These are phyloP conservation scores for Atkinsonella texensis DNA, from an alignment of 2,329 filamentous ascomycete species.

Conservation along the genomic window DNA sequence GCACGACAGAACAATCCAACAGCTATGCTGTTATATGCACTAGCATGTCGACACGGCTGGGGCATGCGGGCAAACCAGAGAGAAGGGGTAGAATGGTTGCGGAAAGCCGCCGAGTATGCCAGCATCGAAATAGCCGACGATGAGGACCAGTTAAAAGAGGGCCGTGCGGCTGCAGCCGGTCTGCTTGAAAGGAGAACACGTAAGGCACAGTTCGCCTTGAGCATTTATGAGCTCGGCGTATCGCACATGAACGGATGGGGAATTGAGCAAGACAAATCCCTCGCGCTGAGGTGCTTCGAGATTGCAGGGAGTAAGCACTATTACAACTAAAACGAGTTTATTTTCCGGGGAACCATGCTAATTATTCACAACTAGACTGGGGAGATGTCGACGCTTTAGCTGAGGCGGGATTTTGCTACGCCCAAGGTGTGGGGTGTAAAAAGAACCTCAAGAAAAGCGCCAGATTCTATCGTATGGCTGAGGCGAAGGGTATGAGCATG, in stretches of 20 bases:
- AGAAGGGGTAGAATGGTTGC: slow-evolving; percentile 85
- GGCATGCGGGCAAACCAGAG: slow-evolving; percentile 86
- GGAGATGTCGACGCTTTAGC: slow-evolving; percentile 89
- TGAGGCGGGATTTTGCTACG: slow-evolving; percentile 93
- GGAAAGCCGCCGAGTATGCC: slow-evolving; percentile 78
- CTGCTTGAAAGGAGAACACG: slow-evolving; percentile 64
- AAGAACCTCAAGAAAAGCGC: slow-evolving; percentile 94
- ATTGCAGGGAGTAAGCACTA: slow-evolving; percentile 66
- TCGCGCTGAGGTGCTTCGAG: slow-evolving; percentile 88
- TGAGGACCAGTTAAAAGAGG: slow-evolving; percentile 52
- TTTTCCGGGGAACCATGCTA: too few relatives aligned
- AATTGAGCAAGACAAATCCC: slow-evolving; percentile 77
- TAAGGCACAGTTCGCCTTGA: slow-evolving; percentile 86
- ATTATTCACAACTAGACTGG: slow-evolving; percentile 46
- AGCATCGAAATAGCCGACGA: slow-evolving; percentile 75
- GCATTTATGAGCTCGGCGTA: slow-evolving; percentile 91
- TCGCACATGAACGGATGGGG: slow-evolving; percentile 99
- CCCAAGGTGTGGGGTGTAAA: slow-evolving; percentile 84
- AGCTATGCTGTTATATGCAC: slow-evolving; percentile 89
- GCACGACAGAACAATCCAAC: slow-evolving; percentile 78
- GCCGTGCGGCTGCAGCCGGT: slow-evolving; percentile 44
- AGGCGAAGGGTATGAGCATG: slow-evolving; percentile 92
- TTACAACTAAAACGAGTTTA: too few relatives aligned
- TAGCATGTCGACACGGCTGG: slow-evolving; percentile 94
- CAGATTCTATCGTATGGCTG: slow-evolving; percentile 78